Percentiles rank a stretch among this genome's conserved stretches.
Evolutionary conservation across 2,329 filamentous ascomycete genomes (phyloP).

Genomic region (Trichophyton schoenleinii): DNA sequence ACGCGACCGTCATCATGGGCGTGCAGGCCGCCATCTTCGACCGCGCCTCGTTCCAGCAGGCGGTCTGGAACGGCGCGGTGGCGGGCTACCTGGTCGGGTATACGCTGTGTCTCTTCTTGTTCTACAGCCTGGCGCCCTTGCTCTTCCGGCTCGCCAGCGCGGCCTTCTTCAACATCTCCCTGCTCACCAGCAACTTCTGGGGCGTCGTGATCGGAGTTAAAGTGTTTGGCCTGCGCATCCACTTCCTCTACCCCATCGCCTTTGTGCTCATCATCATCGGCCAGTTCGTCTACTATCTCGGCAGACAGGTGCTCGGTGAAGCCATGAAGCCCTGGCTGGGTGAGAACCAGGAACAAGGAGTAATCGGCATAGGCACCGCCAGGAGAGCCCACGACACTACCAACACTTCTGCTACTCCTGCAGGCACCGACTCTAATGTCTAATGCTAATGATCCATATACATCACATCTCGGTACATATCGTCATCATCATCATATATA

Average conservation of each 20-base stretch:
- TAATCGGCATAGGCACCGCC: constrained; percentile 72
- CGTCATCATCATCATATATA: not conserved
- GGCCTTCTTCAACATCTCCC: constrained; percentile 90
- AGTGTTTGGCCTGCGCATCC: constrained; percentile 67
- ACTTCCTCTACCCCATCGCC: constrained; percentile 50
- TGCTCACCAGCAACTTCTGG: constrained; percentile 95
- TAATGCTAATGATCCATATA: not conserved
- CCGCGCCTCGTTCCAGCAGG: constrained; percentile 53
- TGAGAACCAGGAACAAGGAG: constrained; percentile 66
- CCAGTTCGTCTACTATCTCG: constrained; percentile 74
- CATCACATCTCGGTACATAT: not conserved
- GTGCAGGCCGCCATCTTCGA: constrained; percentile 87
- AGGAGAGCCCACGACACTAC: constrained; percentile 42
- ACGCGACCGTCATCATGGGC: constrained; percentile 82
- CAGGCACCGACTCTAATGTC: not conserved
- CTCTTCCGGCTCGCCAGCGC: constrained; percentile 81
- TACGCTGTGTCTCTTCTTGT: constrained; percentile 67
- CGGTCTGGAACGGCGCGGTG: constrained; percentile 54
- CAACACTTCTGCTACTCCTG: too few species aligned
- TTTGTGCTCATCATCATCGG: constrained; percentile 87
- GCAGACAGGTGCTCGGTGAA: constrained; percentile 71
- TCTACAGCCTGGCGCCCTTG: constrained; percentile 78
- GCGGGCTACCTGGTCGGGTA: constrained; percentile 81
- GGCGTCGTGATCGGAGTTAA: constrained; percentile 81
- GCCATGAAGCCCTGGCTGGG: constrained; percentile 92